A percentile compares a stretch with the other conserved stretches of the same genome.
phyloP scores from a whole-genome alignment of 192 early-diverging fungal species.

The Glomus cerebriforme region DNA sequence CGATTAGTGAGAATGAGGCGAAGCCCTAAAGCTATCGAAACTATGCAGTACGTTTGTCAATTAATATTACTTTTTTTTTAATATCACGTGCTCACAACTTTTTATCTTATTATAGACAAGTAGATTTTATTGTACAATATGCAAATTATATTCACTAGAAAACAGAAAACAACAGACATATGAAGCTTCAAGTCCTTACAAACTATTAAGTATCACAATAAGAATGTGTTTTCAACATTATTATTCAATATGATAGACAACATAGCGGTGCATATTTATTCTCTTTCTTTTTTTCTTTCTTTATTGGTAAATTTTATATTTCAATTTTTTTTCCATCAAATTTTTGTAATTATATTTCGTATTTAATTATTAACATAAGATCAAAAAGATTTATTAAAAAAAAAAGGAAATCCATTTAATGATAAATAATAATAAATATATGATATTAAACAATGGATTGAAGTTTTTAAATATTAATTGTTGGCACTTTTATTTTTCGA shows the following conservation, averaged over 20 bases:
- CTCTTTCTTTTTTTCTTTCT: no score
- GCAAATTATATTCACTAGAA: constrained; percentile 6
- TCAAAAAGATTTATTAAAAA: no score
- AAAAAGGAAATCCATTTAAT: no score
- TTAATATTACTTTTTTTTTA: neutral
- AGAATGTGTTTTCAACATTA: neutral
- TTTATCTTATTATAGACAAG: constrained; percentile 17
- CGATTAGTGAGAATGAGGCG: constrained; percentile 57
- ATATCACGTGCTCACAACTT: neutral
- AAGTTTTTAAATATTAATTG: neutral
- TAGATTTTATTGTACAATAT: constrained; percentile 29
- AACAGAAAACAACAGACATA: neutral
- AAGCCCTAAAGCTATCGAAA: constrained; percentile 74
- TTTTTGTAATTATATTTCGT: no score
- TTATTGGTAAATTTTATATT: no score
- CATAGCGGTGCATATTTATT: no score
- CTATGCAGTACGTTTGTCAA: constrained; percentile 55
- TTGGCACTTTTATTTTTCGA: neutral
- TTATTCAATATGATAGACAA: no score
- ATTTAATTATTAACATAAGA: no score
- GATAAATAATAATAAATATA: no score
- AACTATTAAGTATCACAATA: no score
- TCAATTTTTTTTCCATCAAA: no score
- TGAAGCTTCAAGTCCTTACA: neutral
- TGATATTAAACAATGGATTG: no score